Conservation (phyloP, 192 early-diverging fungal genomes). For the Backusella circina region DNA sequence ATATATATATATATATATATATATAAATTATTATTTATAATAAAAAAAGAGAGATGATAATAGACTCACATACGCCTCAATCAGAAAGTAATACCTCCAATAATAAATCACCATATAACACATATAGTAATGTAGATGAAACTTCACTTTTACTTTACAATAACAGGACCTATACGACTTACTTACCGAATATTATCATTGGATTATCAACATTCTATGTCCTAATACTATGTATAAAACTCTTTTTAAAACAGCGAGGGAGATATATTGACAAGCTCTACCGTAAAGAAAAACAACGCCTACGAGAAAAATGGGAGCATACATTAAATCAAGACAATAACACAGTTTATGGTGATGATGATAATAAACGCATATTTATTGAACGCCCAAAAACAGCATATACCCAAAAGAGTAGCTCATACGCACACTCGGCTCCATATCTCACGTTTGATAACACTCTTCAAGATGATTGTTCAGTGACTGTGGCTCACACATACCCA, state of each 20-base stretch:
- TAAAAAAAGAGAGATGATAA: neutral
- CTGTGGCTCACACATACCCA: neutral
- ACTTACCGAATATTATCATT: neutral
- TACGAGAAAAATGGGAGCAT: neutral
- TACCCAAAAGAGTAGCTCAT: neutral
- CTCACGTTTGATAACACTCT: neutral
- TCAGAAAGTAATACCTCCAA: neutral
- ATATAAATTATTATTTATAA: neutral
- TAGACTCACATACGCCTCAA: neutral
- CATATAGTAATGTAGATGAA: neutral
- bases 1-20: no score
- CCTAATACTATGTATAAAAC: neutral
- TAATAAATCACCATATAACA: neutral
- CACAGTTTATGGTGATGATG: neutral
- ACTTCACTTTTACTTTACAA: neutral
- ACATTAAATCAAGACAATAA: neutral
- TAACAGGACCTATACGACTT: neutral
- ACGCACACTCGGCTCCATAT: neutral
- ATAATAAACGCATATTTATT: neutral
- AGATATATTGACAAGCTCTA: neutral
- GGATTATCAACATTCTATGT: neutral
- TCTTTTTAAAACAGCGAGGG: neutral
- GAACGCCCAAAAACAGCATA: neutral
- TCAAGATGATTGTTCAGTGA: neutral
- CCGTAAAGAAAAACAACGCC: neutral